phyloP scores from a whole-genome alignment of 176 grass and related monocot genomes.

The Aegilops sharonensis region DNA sequence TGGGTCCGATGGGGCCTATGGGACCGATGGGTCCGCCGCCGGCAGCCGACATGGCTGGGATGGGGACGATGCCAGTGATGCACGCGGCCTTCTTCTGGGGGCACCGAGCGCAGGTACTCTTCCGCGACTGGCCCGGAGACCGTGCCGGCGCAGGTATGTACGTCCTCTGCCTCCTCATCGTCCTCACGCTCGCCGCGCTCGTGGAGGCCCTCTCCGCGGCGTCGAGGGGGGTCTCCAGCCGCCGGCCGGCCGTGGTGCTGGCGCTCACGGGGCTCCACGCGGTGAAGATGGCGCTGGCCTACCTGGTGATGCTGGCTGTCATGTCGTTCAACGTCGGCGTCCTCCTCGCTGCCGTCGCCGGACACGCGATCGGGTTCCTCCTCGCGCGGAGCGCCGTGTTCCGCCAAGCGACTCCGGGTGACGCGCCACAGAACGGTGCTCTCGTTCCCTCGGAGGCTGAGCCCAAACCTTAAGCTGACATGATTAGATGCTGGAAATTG shows the following conservation, averaged over 20 bases:
- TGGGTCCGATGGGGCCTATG: neutral
- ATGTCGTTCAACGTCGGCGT: conserved; percentile 78
- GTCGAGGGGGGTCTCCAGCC: conserved; percentile 14
- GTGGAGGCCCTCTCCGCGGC: conserved; percentile 34
- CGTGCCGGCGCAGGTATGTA: conserved; percentile 45
- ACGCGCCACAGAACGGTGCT: neutral
- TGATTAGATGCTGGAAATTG: neutral
- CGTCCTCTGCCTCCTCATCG: conserved; percentile 50
- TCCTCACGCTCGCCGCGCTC: conserved; percentile 40
- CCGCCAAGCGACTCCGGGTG: neutral
- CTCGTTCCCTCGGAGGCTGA: neutral
- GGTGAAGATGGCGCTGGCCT: conserved; percentile 39
- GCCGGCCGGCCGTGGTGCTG: neutral
- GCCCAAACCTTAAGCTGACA: conserved; percentile 10
- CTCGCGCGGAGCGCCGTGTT: conserved; percentile 26
- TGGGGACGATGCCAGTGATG: conserved; percentile 31
- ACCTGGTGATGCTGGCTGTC: conserved; percentile 67
- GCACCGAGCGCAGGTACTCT: conserved; percentile 42
- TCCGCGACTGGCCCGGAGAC: conserved; percentile 57
- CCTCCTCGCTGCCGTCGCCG: conserved; percentile 45
- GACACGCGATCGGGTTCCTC: conserved; percentile 51
- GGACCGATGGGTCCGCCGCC: neutral
- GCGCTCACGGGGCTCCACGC: conserved; percentile 33
- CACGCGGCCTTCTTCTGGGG: conserved; percentile 68
- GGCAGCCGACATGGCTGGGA: neutral